These are phyloP conservation scores for Lathyrus tuberosus DNA, from an alignment of 306 rosid genomes.

Conservation along the genomic window DNA sequence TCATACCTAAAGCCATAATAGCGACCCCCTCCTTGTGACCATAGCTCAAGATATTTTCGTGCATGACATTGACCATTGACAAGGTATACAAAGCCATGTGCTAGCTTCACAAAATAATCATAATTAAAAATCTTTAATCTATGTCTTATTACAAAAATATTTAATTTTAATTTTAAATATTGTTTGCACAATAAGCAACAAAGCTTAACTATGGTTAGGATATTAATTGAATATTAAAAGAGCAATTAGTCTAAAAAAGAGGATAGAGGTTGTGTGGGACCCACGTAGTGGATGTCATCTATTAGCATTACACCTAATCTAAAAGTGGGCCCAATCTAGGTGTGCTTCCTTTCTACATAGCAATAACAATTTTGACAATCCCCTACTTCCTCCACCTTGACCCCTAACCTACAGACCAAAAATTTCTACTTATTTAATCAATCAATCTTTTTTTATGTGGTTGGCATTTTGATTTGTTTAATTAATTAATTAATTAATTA, in stretches of 20 bases:
- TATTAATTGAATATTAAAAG: background rate
- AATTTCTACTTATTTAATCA: conserved; percentile 7
- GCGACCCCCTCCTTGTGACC: background rate
- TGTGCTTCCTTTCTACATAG: conserved; percentile 53
- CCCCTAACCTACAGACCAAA: conserved; percentile 57
- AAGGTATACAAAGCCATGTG: background rate
- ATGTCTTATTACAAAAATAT: too few species aligned
- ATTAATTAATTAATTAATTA: background rate
- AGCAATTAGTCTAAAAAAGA: background rate
- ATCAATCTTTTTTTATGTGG: background rate
- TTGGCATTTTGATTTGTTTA: background rate
- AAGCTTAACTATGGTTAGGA: conserved; percentile 5
- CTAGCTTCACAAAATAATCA: background rate
- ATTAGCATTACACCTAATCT: conserved; percentile 41
- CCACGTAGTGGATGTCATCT: conserved; percentile 37
- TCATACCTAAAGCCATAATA: background rate
- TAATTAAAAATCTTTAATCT: background rate
- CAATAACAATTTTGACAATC: conserved; percentile 37
- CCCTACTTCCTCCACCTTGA: conserved; percentile 36
- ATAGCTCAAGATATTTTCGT: background rate
- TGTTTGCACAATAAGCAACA: too few species aligned
- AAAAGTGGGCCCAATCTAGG: conserved; percentile 43
- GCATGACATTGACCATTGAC: background rate
- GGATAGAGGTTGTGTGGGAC: conserved; percentile 34
- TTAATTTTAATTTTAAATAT: too few species aligned